Evolutionary conservation across 768 basidiomycete genomes (phyloP).

Genomic region (Panus rudis): DNA sequence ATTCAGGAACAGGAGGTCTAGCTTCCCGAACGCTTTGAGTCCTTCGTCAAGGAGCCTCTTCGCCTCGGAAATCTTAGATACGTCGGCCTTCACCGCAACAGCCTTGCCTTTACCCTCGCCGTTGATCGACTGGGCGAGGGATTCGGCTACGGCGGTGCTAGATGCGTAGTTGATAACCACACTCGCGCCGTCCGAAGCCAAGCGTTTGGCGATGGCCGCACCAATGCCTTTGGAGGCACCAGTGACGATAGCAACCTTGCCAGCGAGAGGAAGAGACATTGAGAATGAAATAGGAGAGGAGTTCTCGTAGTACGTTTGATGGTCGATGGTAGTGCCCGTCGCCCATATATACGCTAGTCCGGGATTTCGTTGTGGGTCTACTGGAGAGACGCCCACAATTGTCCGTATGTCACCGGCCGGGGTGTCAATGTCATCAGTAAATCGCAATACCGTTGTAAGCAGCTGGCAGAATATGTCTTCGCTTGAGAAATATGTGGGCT

Average conservation of each 20-base stretch:
- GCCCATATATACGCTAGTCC: too few relatives aligned
- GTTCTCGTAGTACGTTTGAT: too few relatives aligned
- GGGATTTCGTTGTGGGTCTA: too few relatives aligned
- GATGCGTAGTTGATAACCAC: conserved; percentile 18
- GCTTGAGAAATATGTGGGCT: too few relatives aligned
- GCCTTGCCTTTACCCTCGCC: conserved; percentile 9
- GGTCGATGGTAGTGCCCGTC: too few relatives aligned
- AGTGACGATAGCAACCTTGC: conserved; percentile 23
- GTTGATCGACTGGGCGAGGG: conserved; percentile 13
- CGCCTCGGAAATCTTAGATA: conserved; percentile 16
- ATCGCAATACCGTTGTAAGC: too few relatives aligned
- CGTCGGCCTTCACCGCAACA: conserved; percentile 19
- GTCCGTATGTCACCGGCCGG: too few relatives aligned
- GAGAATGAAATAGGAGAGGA: not conserved
- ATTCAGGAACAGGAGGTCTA: conserved; percentile 25
- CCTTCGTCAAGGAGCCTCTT: conserved; percentile 17
- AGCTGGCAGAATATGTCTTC: too few relatives aligned
- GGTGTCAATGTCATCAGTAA: too few relatives aligned
- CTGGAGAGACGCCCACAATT: too few relatives aligned
- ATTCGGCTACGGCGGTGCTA: conserved; percentile 12
- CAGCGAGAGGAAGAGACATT: conserved; percentile 14
- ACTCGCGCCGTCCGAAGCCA: conserved; percentile 23
- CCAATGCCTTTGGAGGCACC: conserved; percentile 23
- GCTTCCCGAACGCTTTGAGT: conserved; percentile 19
- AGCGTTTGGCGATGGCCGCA: conserved; percentile 18